Percentiles rank a stretch among this genome's conserved stretches.
Conservation (phyloP, 2,329 filamentous ascomycete genomes). For the Trichoderma sp. region DNA sequence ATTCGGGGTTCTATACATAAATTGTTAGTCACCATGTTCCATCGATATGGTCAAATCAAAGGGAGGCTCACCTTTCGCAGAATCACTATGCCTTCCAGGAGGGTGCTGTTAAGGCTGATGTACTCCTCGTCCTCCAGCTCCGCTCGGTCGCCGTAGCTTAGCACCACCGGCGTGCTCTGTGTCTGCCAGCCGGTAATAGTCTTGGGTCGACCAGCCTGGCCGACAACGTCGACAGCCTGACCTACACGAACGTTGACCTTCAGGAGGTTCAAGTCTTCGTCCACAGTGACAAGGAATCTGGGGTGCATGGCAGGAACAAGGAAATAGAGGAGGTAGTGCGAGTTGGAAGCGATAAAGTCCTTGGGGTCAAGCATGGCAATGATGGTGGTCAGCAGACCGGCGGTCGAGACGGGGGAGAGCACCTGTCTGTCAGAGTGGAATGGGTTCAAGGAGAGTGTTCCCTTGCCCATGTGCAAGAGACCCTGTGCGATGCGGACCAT, state of each 20-base stretch:
- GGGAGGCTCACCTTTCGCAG: constrained; percentile 77
- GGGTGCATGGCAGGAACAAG: constrained; percentile 96
- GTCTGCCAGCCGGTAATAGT: constrained; percentile 99
- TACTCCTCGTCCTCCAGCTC: constrained; percentile 98
- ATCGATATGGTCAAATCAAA: neutral
- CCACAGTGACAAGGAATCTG: constrained; percentile 91
- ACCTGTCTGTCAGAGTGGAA: constrained; percentile 99
- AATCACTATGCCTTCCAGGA: constrained; percentile 89
- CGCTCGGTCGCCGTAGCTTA: constrained; percentile 92
- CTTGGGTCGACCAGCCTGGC: constrained; percentile 94
- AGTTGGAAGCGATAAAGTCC: constrained; percentile 65
- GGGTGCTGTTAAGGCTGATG: constrained; percentile 80
- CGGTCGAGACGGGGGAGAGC: constrained; percentile 84
- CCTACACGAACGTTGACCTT: constrained; percentile 96
- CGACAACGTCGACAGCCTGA: constrained; percentile 96
- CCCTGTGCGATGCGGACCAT: constrained; percentile 99
- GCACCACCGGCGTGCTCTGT: constrained; percentile 94
- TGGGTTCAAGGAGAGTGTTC: constrained; percentile 91
- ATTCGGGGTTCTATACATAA: constrained; percentile 38
- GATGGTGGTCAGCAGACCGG: constrained; percentile 84
- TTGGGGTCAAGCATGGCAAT: constrained; percentile 95
- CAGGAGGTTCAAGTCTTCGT: constrained; percentile 89
- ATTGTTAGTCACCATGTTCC: neutral
- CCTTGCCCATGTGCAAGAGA: constrained; percentile 98
- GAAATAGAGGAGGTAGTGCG: constrained; percentile 96